Conservation (phyloP, 2,329 filamentous ascomycete genomes). For the Tolypocladium album region DNA sequence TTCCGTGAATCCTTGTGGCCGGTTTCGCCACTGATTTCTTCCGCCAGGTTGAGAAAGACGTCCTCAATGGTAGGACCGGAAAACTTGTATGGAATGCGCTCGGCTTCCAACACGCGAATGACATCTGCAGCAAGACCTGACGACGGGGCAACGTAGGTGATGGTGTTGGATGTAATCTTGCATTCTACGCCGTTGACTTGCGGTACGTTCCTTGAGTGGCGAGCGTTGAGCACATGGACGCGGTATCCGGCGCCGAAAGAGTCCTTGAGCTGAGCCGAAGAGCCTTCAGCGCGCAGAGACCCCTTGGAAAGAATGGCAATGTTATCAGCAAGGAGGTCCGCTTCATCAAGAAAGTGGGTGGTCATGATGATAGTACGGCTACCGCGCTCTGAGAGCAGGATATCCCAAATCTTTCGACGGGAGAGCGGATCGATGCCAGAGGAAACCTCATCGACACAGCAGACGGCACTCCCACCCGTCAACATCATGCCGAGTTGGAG, state of each 20-base stretch:
- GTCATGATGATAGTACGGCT: conserved; percentile 75
- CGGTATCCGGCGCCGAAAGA: conserved; percentile 74
- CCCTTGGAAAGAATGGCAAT: conserved; percentile 84
- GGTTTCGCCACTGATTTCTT: conserved; percentile 50
- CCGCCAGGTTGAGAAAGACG: conserved; percentile 77
- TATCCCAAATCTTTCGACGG: conserved; percentile 87
- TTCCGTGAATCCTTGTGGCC: conserved; percentile 7
- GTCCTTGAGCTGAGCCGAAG: conserved; percentile 78
- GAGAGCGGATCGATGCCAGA: conserved; percentile 82
- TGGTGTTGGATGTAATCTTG: conserved; percentile 56
- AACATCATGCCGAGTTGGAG: conserved; percentile 93
- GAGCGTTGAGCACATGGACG: conserved; percentile 59
- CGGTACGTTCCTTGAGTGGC: conserved; percentile 33
- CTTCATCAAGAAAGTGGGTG: conserved; percentile 90
- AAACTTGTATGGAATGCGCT: conserved; percentile 65
- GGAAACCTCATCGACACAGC: conserved; percentile 85
- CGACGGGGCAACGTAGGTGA: conserved; percentile 59
- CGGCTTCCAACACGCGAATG: conserved; percentile 56
- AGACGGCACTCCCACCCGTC: conserved; percentile 77
- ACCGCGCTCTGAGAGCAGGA: conserved; percentile 74
- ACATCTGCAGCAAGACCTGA: conserved; percentile 62
- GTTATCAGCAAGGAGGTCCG: conserved; percentile 78
- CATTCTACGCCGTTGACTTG: conserved; percentile 45
- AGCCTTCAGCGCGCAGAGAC: conserved; percentile 68
- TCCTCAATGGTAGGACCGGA: conserved; percentile 87